A percentile compares a stretch with the other conserved stretches of the same genome.
These are phyloP conservation scores for Mycena epipterygia DNA, from an alignment of 768 basidiomycete genomes.

Conservation along the genomic window DNA sequence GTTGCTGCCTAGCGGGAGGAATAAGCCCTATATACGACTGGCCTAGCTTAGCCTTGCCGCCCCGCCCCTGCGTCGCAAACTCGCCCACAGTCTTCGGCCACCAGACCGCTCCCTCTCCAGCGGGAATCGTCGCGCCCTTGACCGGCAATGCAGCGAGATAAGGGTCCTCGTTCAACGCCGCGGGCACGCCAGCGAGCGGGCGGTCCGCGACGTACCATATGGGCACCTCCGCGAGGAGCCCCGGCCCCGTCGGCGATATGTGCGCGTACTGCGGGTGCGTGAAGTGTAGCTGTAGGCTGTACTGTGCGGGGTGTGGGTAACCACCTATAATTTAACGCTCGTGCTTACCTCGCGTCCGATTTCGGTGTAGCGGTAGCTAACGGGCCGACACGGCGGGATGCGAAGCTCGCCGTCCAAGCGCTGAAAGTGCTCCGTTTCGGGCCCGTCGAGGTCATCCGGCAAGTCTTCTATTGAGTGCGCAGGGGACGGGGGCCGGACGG, in stretches of 20 bases:
- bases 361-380: slow-evolving; percentile 37
- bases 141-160: slow-evolving; percentile 29
- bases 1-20: slow-evolving; percentile 20
- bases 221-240: slow-evolving; percentile 34
- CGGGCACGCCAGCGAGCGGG: not conserved
- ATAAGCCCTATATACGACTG: slow-evolving; percentile 28
- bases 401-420: slow-evolving; percentile 33
- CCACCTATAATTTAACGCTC: not conserved
- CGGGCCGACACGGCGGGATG: slow-evolving; percentile 35
- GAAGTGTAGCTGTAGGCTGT: slow-evolving; percentile 34
- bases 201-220: slow-evolving; percentile 35
- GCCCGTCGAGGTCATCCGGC: slow-evolving; percentile 1
- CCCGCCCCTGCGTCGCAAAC: slow-evolving; percentile 18
- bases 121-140: slow-evolving; percentile 31
- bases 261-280: slow-evolving; percentile 32
- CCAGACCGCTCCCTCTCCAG: slow-evolving; percentile 8
- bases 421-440: slow-evolving; percentile 19
- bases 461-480: slow-evolving; percentile 11
- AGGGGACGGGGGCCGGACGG: slow-evolving; percentile 2
- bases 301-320: slow-evolving; percentile 5
- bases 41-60: slow-evolving; percentile 30
- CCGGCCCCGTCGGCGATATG: slow-evolving; percentile 35
- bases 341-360: slow-evolving; percentile 35
- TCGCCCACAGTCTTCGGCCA: slow-evolving; percentile 31
- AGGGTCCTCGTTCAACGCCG: slow-evolving; percentile 27